These are phyloP conservation scores for Byssochlamys sp. DNA, from an alignment of 2,329 filamentous ascomycete genomes.

Conservation along the genomic window DNA sequence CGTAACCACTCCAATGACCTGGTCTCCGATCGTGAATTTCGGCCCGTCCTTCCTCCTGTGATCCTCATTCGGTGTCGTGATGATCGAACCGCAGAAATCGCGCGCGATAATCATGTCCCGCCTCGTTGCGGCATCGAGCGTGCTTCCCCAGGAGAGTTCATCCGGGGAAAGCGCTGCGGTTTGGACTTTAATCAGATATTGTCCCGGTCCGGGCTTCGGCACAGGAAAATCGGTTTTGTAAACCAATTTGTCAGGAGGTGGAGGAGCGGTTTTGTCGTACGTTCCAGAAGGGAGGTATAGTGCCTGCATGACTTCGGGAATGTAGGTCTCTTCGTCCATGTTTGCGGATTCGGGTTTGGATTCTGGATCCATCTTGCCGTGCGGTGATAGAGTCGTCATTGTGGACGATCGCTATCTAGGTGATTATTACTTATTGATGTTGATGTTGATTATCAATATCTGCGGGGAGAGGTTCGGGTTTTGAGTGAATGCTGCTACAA, in stretches of 20 bases:
- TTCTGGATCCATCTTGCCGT: neutral
- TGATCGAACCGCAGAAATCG: constrained; percentile 32
- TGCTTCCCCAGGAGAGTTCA: constrained; percentile 21
- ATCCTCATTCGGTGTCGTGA: constrained; percentile 24
- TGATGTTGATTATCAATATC: neutral
- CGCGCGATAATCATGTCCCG: constrained; percentile 29
- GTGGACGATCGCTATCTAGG: neutral
- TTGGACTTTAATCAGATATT: constrained; percentile 34
- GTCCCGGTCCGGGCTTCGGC: constrained; percentile 23
- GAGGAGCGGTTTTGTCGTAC: constrained; percentile 10
- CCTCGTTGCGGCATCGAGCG: constrained; percentile 18
- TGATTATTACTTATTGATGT: neutral
- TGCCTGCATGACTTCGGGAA: constrained; percentile 30
- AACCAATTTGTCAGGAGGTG: constrained; percentile 18
- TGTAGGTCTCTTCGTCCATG: constrained; percentile 26
- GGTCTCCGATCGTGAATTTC: constrained; percentile 31
- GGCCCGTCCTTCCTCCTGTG: constrained; percentile 22
- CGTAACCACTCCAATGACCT: constrained; percentile 30
- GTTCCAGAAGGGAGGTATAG: constrained; percentile 24
- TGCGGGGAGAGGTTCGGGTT: no score
- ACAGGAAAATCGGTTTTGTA: constrained; percentile 29
- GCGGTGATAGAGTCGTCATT: neutral
- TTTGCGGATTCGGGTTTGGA: constrained; percentile 16
- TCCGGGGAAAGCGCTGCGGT: constrained; percentile 31
- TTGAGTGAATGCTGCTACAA: no score